Evolutionary conservation across 306 rosid genomes (phyloP).

Genomic region (Rubus parviflorus): DNA sequence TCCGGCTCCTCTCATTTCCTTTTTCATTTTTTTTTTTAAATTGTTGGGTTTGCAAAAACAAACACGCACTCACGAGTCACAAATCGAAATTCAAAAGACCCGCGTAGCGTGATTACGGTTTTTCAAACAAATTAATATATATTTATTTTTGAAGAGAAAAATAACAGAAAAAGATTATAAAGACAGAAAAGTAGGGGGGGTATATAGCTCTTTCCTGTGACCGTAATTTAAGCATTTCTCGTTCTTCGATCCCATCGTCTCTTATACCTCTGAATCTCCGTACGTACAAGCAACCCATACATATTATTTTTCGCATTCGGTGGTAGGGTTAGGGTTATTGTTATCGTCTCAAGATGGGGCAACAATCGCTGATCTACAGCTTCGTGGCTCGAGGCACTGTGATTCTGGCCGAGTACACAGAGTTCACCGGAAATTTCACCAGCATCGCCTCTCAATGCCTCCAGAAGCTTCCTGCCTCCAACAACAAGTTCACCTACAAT

Average conservation of each 20-base stretch:
- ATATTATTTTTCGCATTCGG: too few species aligned
- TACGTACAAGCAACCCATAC: too few species aligned
- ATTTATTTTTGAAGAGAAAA: too few species aligned
- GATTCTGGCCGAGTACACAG: constrained; percentile 82
- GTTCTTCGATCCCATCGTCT: neutral
- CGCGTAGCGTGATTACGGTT: neutral
- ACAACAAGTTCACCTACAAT: constrained; percentile 86
- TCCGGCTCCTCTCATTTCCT: neutral
- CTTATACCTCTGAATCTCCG: neutral
- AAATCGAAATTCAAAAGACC: neutral
- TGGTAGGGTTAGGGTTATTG: too few species aligned
- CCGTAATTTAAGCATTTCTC: neutral
- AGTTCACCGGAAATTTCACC: constrained; percentile 75
- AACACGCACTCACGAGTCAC: neutral
- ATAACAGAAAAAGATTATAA: neutral
- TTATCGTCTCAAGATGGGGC: constrained; percentile 45
- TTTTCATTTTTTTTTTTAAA: neutral
- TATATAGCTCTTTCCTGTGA: neutral
- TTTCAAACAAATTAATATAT: too few species aligned
- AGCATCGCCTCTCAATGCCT: constrained; percentile 85
- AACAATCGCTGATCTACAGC: constrained; percentile 92
- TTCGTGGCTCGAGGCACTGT: constrained; percentile 87
- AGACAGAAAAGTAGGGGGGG: neutral
- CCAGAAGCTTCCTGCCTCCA: constrained; percentile 90
- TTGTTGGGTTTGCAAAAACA: neutral